phyloP scores from a whole-genome alignment of 306 rosid genomes.

The Citrullus amarus region DNA sequence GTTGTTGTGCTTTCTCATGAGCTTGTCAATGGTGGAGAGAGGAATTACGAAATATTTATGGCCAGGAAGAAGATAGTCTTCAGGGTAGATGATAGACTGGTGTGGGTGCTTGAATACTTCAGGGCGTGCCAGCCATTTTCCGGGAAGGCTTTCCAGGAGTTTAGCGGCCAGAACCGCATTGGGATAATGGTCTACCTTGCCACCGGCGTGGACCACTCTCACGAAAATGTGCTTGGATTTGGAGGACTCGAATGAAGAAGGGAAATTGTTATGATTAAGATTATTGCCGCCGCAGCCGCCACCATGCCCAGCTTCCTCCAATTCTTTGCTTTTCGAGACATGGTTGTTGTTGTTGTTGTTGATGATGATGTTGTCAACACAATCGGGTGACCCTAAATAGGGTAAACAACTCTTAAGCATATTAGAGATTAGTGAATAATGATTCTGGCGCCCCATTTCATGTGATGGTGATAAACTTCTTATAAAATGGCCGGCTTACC shows the following conservation, averaged over 20 bases:
- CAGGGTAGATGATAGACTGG: constrained; percentile 31
- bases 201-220: constrained; percentile 53
- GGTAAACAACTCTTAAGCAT: neutral
- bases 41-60: constrained; percentile 47
- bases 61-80: constrained; percentile 45
- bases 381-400: neutral
- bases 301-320: neutral
- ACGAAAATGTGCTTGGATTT: constrained; percentile 30
- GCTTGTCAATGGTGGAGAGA: constrained; percentile 31
- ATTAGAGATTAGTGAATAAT: too few species aligned
- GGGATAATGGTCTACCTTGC: constrained; percentile 38
- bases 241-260: constrained; percentile 14
- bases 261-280: neutral
- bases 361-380: neutral
- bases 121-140: constrained; percentile 45
- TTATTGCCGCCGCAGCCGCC: too few species aligned
- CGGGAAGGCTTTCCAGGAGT: constrained; percentile 55
- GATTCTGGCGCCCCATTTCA: too few species aligned
- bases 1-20: constrained; percentile 23
- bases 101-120: constrained; percentile 62
- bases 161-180: constrained; percentile 36
- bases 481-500: neutral
- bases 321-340: neutral
- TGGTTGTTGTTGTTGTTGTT: neutral
- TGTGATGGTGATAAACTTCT: neutral